Base-by-base conservation (phyloP, 2,329 filamentous ascomycete species). In the Paecilomyces sp. region DNA sequence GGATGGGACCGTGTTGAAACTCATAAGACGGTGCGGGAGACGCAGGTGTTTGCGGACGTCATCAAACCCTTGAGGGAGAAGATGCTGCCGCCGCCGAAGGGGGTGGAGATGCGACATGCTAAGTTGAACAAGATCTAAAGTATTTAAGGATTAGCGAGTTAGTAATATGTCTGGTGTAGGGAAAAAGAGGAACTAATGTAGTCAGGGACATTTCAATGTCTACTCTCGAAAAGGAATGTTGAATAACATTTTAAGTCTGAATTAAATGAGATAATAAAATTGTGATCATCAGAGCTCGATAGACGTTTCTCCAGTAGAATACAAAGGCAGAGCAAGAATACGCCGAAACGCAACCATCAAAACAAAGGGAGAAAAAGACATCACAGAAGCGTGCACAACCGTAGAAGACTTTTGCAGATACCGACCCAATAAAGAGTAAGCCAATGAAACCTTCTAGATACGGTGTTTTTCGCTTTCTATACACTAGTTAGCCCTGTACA, bases 391-490 rank as follows among this genome's bases (percentile, higher is more conserved):
- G 47, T 65, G 61, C 60, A 56, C 62, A 55, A 62, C 56, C 41
- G n/a, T 22, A 57, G 55, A 61, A 54, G 60, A 63, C 54, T 58
- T 60, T 58, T 57, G 50, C 25, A 18, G 47, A 34, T 60, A 52
- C 58, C 57, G 58, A 53, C 57, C 36, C 53, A 60, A 22, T 30
- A 52, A 15, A 33, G 41, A 55, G 30, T 56, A 31, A 51, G 25
- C 58, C 57, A n/a, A n/a, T n/a, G 36, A 25, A 57, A 33, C 28
- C 31, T 18, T 53, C 67, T 71, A 89, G 66, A 89, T 85, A 54
- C 88, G 85, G 76, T 90, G 88, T 76, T 90, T 90, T 72, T 90
- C 88, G 73, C 86, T 90, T 78, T 90, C 88, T 91, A 73, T 70
- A 57, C 1, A 47, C 6, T 47, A 8, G 41, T 47, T 11, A 47